phyloP scores from a whole-genome alignment of 1,284 basidiomycete genomes.

The Hemileia vastatrix region DNA sequence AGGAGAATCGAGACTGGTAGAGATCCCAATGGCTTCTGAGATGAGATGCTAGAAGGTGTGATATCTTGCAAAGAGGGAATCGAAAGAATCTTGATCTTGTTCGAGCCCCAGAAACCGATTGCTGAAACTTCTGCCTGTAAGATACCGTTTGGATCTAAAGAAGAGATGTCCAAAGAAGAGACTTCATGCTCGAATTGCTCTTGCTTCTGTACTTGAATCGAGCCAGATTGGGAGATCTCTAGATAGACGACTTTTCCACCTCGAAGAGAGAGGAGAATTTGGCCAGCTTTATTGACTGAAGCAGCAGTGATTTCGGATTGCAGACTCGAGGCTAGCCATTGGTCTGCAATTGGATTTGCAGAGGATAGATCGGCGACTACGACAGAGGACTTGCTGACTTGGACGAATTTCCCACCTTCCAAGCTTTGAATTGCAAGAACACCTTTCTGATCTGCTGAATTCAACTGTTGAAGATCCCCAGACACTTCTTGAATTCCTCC shows the following conservation, averaged over 20 bases:
- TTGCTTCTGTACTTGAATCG: neutral
- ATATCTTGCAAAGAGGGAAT: too few relatives aligned
- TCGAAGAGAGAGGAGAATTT: conserved; percentile 27
- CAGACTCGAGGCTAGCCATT: conserved; percentile 9
- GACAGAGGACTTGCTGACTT: conserved; percentile 20
- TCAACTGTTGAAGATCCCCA: neutral
- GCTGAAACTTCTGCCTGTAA: conserved; percentile 21
- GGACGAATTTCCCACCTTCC: conserved; percentile 22
- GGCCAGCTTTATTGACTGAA: conserved; percentile 24
- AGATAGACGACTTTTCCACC: conserved; percentile 26
- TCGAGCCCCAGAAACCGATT: conserved; percentile 29
- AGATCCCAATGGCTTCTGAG: too few relatives aligned
- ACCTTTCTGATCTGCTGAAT: neutral
- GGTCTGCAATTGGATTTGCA: conserved; percentile 1
- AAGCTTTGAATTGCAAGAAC: neutral
- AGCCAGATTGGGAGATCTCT: conserved; percentile 5
- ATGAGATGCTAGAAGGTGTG: too few relatives aligned
- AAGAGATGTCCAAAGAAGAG: conserved; percentile 27
- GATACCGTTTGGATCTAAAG: conserved; percentile 7
- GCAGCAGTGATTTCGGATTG: conserved; percentile 2
- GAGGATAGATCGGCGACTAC: conserved; percentile 11
- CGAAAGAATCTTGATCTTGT: too few relatives aligned
- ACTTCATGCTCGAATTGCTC: conserved; percentile 28
- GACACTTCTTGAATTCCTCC: neutral
- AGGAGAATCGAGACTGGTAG: too few relatives aligned